Evolutionary conservation across 1,284 basidiomycete species (phyloP).

Genomic region (Bondarzewia mesenterica): DNA sequence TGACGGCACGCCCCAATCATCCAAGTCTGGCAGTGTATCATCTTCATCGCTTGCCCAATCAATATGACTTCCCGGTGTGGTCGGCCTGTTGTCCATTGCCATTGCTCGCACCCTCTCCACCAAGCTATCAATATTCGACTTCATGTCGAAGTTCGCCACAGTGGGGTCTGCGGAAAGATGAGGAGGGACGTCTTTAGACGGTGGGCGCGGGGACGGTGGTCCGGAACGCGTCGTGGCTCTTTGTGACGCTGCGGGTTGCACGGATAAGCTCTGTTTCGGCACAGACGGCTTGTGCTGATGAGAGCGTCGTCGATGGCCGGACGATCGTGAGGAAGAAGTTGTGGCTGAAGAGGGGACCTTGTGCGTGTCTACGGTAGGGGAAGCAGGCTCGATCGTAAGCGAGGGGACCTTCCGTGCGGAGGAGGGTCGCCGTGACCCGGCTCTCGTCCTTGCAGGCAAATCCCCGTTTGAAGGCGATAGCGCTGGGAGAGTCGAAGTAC

Average conservation of each 20-base stretch:
- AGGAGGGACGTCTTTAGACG: slow-evolving; percentile 51
- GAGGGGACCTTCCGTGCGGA: slow-evolving; percentile 11
- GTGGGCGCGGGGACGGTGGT: slow-evolving; percentile 7
- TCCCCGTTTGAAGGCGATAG: neutral
- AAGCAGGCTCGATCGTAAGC: slow-evolving; percentile 11
- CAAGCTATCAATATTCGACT: slow-evolving; percentile 56
- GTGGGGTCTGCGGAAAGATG: slow-evolving; percentile 32
- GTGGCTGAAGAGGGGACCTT: slow-evolving; percentile 9
- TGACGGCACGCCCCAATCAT: slow-evolving; percentile 72
- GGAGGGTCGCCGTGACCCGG: neutral
- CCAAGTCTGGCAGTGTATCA: slow-evolving; percentile 69
- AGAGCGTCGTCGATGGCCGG: slow-evolving; percentile 20
- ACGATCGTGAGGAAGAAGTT: slow-evolving; percentile 10
- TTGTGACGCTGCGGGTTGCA: slow-evolving; percentile 13
- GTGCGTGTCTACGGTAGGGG: slow-evolving; percentile 5
- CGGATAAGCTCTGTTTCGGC: slow-evolving; percentile 7
- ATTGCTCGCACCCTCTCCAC: slow-evolving; percentile 65
- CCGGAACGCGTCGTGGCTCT: slow-evolving; percentile 6
- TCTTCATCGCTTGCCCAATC: slow-evolving; percentile 84
- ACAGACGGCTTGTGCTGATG: slow-evolving; percentile 15
- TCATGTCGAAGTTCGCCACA: slow-evolving; percentile 35
- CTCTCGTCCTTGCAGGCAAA: neutral
- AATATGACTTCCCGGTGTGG: slow-evolving; percentile 70
- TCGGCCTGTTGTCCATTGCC: slow-evolving; percentile 55
- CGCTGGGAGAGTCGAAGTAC: neutral